Evolutionary conservation across 129 eudicot genomes (phyloP).

Genomic region (Pulicaria dysenterica): DNA sequence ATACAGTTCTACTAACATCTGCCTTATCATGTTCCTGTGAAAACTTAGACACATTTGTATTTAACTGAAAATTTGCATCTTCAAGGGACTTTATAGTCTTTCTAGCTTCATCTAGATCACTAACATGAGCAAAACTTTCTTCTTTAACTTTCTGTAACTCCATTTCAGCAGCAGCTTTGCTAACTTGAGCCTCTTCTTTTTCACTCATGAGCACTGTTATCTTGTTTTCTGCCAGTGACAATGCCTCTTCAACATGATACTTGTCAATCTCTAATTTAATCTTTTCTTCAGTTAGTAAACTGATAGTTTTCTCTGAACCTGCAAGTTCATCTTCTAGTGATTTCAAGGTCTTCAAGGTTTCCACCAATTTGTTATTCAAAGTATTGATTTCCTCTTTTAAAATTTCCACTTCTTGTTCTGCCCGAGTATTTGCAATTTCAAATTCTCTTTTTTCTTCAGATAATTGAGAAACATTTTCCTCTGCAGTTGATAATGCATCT

Average conservation of each 20-base stretch:
- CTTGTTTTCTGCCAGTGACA: conserved; percentile 59
- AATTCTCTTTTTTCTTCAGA: conserved; percentile 63
- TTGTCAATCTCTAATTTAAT: conserved; percentile 54
- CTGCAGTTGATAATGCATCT: conserved; percentile 58
- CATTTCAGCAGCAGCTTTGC: conserved; percentile 53
- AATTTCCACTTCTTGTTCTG: conserved; percentile 58
- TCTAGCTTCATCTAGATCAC: conserved; percentile 60
- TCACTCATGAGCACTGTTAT: conserved; percentile 52
- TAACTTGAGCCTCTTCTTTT: conserved; percentile 67
- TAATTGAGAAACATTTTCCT: conserved; percentile 46
- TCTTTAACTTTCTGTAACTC: conserved; percentile 64
- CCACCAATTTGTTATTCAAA: conserved; percentile 47
- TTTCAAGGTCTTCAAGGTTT: conserved; percentile 39
- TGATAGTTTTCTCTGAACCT: conserved; percentile 46
- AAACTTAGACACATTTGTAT: conserved; percentile 51
- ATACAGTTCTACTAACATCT: conserved; percentile 42
- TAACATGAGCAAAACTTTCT: conserved; percentile 47
- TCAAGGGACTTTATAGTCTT: conserved; percentile 68
- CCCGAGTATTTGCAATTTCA: conserved; percentile 46
- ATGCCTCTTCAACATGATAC: conserved; percentile 49
- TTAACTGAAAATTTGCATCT: conserved; percentile 55
- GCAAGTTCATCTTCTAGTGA: conserved; percentile 62
- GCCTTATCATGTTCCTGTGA: conserved; percentile 60
- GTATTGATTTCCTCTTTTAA: conserved; percentile 46
- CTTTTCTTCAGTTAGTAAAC: conserved; percentile 62